phyloP scores from a whole-genome alignment of 2,329 filamentous ascomycete genomes.

The Penicillium carneum region DNA sequence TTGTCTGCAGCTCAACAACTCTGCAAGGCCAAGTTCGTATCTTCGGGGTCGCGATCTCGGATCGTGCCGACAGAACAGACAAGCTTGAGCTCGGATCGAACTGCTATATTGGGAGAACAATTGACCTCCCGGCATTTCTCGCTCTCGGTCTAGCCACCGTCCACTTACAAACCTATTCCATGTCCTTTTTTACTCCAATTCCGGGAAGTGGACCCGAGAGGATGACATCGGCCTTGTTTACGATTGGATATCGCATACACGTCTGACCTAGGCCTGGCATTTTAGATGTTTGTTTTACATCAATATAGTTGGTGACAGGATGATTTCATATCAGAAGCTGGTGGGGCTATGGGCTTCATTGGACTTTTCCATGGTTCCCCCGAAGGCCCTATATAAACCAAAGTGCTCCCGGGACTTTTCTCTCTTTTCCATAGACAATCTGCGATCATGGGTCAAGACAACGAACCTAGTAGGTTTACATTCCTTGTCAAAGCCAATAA shows the following conservation, averaged over 20 bases:
- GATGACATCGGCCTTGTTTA: background rate
- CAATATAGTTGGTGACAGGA: conserved; percentile 15
- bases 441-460: conserved; percentile 48
- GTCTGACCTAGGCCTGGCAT: background rate
- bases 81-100: conserved; percentile 11
- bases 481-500: background rate
- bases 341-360: conserved; percentile 7
- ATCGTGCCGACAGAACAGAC: background rate
- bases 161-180: conserved; percentile 26
- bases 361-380: conserved; percentile 6
- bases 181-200: background rate
- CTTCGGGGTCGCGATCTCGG: background rate
- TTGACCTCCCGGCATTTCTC: conserved; percentile 3
- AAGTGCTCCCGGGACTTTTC: background rate
- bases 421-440: conserved; percentile 5
- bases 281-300: background rate
- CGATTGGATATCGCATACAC: conserved; percentile 3
- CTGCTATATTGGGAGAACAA: conserved; percentile 20
- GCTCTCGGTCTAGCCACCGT: conserved; percentile 10
- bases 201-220: background rate
- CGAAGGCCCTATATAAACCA: conserved; percentile 4
- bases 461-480: conserved; percentile 42
- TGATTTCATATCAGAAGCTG: conserved; percentile 9
- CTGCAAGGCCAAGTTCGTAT: background rate
- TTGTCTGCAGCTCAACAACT: background rate